Conservation (phyloP, 2,329 filamentous ascomycete genomes). For the Diaporthe sp. region DNA sequence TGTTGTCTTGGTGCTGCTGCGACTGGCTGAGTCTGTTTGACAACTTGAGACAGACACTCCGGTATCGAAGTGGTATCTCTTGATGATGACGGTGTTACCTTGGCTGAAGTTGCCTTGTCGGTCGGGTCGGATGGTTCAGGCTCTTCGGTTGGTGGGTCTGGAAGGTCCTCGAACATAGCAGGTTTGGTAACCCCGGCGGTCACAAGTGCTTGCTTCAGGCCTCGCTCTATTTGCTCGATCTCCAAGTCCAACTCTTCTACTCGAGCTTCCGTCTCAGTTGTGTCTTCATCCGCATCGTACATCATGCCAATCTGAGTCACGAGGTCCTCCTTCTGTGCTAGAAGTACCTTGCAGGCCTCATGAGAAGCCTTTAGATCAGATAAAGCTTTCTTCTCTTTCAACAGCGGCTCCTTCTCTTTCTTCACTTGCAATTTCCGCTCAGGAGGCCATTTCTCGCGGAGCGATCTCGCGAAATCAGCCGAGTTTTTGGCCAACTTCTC, state of each 20-base stretch:
- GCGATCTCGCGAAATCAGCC: slow-evolving; percentile 57
- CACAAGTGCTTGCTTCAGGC: slow-evolving; percentile 53
- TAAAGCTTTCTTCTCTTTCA: slow-evolving; percentile 57
- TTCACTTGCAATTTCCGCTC: slow-evolving; percentile 60
- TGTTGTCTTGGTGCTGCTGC: slow-evolving; percentile 26
- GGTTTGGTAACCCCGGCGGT: slow-evolving; percentile 57
- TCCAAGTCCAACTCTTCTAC: slow-evolving; percentile 60
- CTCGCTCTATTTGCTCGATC: slow-evolving; percentile 55
- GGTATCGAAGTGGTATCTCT: slow-evolving; percentile 45
- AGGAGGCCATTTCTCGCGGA: slow-evolving; percentile 57
- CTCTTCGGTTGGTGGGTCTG: slow-evolving; percentile 41
- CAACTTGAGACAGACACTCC: slow-evolving; percentile 56
- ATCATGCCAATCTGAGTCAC: slow-evolving; percentile 59
- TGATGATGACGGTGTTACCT: slow-evolving; percentile 44
- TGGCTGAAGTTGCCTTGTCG: slow-evolving; percentile 53
- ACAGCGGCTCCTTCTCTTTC: slow-evolving; percentile 58
- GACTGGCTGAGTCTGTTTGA: slow-evolving; percentile 62
- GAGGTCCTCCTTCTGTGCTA: slow-evolving; percentile 56
- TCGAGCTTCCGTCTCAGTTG: slow-evolving; percentile 60
- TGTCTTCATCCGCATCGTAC: slow-evolving; percentile 62
- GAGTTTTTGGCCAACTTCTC: slow-evolving; percentile 58
- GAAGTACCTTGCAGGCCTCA: slow-evolving; percentile 53
- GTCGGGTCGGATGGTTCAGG: slow-evolving; percentile 45
- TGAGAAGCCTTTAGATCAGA: slow-evolving; percentile 53
- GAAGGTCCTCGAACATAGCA: slow-evolving; percentile 48